phyloP scores from a whole-genome alignment of 306 rosid genomes.

The Sophora flavescens region DNA sequence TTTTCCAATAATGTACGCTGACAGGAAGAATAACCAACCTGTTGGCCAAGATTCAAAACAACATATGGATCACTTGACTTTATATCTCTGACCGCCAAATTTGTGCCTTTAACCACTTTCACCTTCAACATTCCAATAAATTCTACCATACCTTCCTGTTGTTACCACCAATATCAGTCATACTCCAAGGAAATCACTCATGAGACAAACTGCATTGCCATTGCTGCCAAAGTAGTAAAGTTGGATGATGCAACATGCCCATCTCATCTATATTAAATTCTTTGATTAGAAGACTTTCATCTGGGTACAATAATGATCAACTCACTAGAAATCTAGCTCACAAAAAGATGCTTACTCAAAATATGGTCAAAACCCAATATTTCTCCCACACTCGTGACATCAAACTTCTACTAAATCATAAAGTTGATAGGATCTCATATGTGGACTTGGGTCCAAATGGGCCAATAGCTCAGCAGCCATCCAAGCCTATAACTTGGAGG shows the following conservation, averaged over 20 bases:
- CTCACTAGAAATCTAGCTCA: constrained; percentile 33
- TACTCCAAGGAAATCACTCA: constrained; percentile 43
- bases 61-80: constrained; percentile 98
- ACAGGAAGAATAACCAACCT: constrained; percentile 64
- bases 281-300: constrained; percentile 22
- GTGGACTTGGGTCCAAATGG: too few species aligned
- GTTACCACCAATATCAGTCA: constrained; percentile 55
- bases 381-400: constrained; percentile 23
- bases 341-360: constrained; percentile 24
- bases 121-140: constrained; percentile 92
- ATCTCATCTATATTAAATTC: constrained; percentile 43
- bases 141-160: constrained; percentile 94
- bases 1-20: constrained; percentile 28
- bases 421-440: too few species aligned
- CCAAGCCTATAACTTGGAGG: too few species aligned
- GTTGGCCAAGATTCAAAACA: constrained; percentile 81
- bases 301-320: constrained; percentile 31
- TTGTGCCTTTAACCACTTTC: constrained; percentile 84
- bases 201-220: constrained; percentile 31
- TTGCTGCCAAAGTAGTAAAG: constrained; percentile 38
- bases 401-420: constrained; percentile 13
- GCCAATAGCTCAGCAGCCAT: too few species aligned
- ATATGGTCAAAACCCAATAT: constrained; percentile 30
- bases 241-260: constrained; percentile 42
- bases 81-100: constrained; percentile 96